Evolutionary conservation across 495 filamentous ascomycete species (phyloP), one percentile per base, ranked within the genome.

Genomic region (Penicillium pulvis): DNA sequence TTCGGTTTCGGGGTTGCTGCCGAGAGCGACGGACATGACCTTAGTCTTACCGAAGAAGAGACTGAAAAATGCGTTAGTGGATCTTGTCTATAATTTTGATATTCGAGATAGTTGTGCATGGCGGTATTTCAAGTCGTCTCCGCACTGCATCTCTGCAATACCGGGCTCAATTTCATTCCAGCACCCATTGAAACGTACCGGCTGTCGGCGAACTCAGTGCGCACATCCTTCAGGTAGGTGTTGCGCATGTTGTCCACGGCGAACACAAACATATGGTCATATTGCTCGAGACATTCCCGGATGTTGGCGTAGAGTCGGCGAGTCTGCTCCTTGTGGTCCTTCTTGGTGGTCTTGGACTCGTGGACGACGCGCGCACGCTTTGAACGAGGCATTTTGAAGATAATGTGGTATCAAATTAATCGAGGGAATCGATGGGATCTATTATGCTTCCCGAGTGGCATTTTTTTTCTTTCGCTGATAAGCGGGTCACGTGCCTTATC

Each of bases 21-120:
- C 93, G 11, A 98, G 87, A 51, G 94, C 91, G 76, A 91, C 88
- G 57, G 91, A 88, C 89, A 97, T 98, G 67, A 97, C 92, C 78
- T 97, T 97, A 47, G 93, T 98, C 75, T 97, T 98, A 73, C 94
- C 94, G 74, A 97, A 97, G 85, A 97, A 97, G 70, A 98, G 71
- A 58, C 93, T 92, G 56, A 0, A 23, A 2, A 49, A 46, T 26
- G 58, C 44, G 50, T 63, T 59, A 62, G 56, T 58, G 30, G 55
- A 20, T 26, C 52, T 46, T 20, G 31, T 60, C 24, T 46, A 46
- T 30, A 10, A n/a, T 42, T 43, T 43, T 45, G 17, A 12, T 54
- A 16, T 17, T 41, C 39, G 28, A 19, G 28, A 14, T 33, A 4
- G 31, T 24, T 39, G 17, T 52, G 30, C 50, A 52, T 36, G 36